Base-by-base conservation (phyloP, 495 filamentous ascomycete species). In the Hyaloscypha hepaticicola region DNA sequence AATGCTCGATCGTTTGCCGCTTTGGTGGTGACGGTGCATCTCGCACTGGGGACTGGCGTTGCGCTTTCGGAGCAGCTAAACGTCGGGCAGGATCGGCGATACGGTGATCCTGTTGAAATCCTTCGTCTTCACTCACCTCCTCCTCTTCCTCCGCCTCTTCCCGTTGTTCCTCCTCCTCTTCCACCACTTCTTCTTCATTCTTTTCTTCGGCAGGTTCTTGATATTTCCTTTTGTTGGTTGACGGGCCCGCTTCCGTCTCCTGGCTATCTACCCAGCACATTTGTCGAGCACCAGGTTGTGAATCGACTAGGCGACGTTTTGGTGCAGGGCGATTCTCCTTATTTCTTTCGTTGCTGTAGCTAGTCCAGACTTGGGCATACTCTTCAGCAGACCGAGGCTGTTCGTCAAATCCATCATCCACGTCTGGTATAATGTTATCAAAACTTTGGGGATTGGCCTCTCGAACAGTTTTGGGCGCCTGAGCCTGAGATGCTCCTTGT, bases 231-330 rank as follows among this genome's bases (percentile, higher is more conserved):
- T 67, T 66, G 5, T 51, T 50, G 4, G 21, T 60, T 9, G 69
- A 66, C 12, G 56, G 38, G 21, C 48, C 49, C 28, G 58, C 57
- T 28, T 58, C 51, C 45, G 8, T 58, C 58, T 72, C 63, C 34
- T 71, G 68, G 53, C 68, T 61, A 65, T 45, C 38, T 45, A 73
- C 69, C 55, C 72, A 78, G 25, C 41, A 49, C 24, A 79, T 59
- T 22, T 72, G 56, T 33, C 66, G 48, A 14, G 77, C 78, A 63
- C 72, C 66, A 3, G 64, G 48, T 60, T 83, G 79, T 9, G 58
- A 71, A 68, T 82, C 80, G 19, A 77, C 61, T 16, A 82, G 21
- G n/a, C 63, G 66, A 41, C 48, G 48, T 65, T 71, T 71, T 6
- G 29, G 29, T 5, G 33, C 29, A 58, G 19, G 19, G 28, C 50